phyloP scores from a whole-genome alignment of 1,284 basidiomycete species.

The Ganoderma resinaceum region DNA sequence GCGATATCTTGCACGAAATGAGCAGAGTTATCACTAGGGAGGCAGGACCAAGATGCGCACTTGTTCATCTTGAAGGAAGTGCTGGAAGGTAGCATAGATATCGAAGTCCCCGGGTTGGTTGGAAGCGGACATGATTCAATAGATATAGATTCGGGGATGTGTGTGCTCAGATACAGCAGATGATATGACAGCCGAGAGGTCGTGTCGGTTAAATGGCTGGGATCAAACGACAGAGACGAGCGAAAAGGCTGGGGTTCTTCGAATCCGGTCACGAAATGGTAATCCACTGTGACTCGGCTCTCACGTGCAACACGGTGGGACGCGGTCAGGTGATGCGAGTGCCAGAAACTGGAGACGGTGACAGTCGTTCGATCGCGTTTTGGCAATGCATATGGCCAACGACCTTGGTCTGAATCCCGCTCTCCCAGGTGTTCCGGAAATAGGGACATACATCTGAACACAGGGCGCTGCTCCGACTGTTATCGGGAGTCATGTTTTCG shows the following conservation, averaged over 20 bases:
- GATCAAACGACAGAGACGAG: not conserved
- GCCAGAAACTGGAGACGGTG: not conserved
- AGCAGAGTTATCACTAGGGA: slow-evolving; percentile 7
- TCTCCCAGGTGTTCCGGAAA: not conserved
- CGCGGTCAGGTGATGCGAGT: slow-evolving; percentile 9
- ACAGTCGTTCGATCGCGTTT: not conserved
- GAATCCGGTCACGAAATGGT: slow-evolving; percentile 6
- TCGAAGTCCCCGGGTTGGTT: slow-evolving; percentile 48
- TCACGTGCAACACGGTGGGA: slow-evolving; percentile 27
- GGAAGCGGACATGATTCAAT: slow-evolving; percentile 19
- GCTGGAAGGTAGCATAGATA: slow-evolving; percentile 62
- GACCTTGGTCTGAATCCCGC: not conserved
- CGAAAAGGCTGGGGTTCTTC: not conserved
- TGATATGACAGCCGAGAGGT: not conserved
- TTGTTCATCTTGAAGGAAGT: slow-evolving; percentile 63
- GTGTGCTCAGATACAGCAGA: not conserved
- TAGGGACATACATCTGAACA: not conserved
- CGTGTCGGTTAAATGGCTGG: not conserved
- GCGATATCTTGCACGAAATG: slow-evolving; percentile 67
- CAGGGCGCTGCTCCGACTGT: not conserved
- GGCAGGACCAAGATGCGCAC: slow-evolving; percentile 45
- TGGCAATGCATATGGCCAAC: not conserved
- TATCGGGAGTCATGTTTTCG: not conserved
- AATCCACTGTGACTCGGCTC: slow-evolving; percentile 26
- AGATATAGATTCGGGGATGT: not conserved